Evolutionary conservation across 768 basidiomycete species (phyloP).

Genomic region (Termitomyces sp.): DNA sequence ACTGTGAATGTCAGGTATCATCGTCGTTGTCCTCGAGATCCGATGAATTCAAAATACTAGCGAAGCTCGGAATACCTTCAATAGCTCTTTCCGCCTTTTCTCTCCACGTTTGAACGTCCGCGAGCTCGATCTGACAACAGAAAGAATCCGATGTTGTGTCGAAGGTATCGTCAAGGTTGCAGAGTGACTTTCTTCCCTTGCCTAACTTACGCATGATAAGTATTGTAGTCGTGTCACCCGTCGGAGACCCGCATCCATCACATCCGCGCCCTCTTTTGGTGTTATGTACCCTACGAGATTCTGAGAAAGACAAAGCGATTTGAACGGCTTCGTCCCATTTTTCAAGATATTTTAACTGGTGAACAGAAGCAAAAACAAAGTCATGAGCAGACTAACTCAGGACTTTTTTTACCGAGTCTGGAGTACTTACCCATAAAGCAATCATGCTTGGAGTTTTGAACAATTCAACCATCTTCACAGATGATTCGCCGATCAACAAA

Average conservation of each 20-base stretch:
- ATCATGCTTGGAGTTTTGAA: background rate
- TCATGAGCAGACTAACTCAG: background rate
- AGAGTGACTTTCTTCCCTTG: constrained; percentile 1
- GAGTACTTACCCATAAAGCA: background rate
- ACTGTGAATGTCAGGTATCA: background rate
- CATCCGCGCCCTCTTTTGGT: background rate
- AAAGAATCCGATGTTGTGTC: background rate
- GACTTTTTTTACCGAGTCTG: background rate
- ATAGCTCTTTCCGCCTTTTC: background rate
- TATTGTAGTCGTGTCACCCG: background rate
- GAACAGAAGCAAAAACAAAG: background rate
- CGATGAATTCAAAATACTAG: background rate
- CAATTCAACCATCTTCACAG: background rate
- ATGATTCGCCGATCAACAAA: background rate
- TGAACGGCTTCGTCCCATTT: constrained; percentile 5
- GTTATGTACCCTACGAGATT: background rate
- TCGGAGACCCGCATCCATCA: background rate
- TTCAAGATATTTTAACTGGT: constrained; percentile 5
- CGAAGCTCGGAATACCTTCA: constrained; percentile 3
- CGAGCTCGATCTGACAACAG: background rate
- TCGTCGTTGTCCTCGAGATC: background rate
- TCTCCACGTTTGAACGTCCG: constrained; percentile 5
- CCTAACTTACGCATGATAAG: constrained; percentile 7
- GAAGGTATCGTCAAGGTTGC: constrained; percentile 8
- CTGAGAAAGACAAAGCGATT: background rate